Evolutionary conservation across 257 asterid genomes (phyloP).

Genomic region (Fraxinus americana): DNA sequence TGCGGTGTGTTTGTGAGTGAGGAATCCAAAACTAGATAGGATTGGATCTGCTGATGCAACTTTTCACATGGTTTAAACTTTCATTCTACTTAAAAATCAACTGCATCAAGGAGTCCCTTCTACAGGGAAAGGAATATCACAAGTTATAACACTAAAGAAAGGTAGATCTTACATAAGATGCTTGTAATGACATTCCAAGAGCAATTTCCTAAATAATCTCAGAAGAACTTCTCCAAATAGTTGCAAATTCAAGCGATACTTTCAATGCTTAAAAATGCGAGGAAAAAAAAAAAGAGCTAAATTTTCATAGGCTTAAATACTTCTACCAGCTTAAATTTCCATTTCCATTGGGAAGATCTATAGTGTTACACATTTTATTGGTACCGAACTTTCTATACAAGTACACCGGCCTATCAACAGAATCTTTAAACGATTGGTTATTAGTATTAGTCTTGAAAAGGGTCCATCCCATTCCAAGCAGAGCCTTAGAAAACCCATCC

Average conservation of each 20-base stretch:
- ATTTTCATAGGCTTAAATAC: background rate
- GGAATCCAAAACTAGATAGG: constrained; percentile 1
- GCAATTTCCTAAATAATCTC: background rate
- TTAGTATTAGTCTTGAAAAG: too few species aligned
- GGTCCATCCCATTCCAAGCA: too few species aligned
- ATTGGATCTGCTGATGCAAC: background rate
- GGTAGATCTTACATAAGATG: background rate
- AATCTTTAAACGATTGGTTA: too few species aligned
- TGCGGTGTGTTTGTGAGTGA: background rate
- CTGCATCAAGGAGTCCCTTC: background rate
- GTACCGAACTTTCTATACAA: too few species aligned
- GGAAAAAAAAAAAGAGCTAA: background rate
- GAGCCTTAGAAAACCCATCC: too few species aligned
- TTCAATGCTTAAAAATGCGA: background rate
- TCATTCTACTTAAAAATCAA: background rate
- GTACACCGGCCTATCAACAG: too few species aligned
- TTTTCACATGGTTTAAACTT: background rate
- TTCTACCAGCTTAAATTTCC: too few species aligned
- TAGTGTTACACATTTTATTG: too few species aligned
- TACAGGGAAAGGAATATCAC: background rate
- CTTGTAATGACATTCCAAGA: constrained; percentile 2
- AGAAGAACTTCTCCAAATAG: background rate
- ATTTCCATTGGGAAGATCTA: too few species aligned
- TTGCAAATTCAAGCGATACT: background rate
- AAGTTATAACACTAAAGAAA: background rate